Evolutionary conservation across 306 rosid species (phyloP), one percentile per base, ranked within the genome.

Genomic region (Elaeagnus macrophylla): DNA sequence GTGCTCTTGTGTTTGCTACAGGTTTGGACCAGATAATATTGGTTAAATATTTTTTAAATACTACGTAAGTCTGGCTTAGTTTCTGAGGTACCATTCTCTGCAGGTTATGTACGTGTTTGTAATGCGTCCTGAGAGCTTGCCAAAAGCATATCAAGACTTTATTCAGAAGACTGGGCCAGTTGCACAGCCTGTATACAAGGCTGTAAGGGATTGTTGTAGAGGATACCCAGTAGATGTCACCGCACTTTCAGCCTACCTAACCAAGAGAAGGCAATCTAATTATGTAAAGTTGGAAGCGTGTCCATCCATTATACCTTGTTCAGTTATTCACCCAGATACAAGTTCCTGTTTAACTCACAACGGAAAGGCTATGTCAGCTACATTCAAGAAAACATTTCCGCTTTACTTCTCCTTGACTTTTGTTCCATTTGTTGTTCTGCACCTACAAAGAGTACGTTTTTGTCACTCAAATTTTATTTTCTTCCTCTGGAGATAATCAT

Each of bases 121-220:
- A 60, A 91, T 91, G 97, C 95, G 91, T 58, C 97, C 97, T 44
- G 97, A 86, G 80, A 86, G 94, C 79, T 77, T 91, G 80, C 97
- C 97, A 17, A 86, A 91, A 71, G 52, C 95, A 58, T 91, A 91
- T 76, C 89, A 79, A 56, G 95, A 91, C 35, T 90, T 90, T 56
- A 86, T 91, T 62, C 97, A 86, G 61, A 91, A 86, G 74, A 86
- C 94, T 5, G 97, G 97, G 51, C 97, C 97, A 51, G 95, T 91
- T 66, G 86, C 95, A 20, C 77, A 61, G 75, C 97, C 94, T 11
- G 95, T 90, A 37, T 90, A 90, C 77, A 86, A 80, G 83, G 97
- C 97, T 55, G 83, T 90, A 61, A 78, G 95, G 77, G 95, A 90
- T 68, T 65, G 75, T 57, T 90, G 95, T 76, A 80, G 95, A 73